phyloP scores from a whole-genome alignment of 768 basidiomycete species.

The Pulveroboletus sp. region DNA sequence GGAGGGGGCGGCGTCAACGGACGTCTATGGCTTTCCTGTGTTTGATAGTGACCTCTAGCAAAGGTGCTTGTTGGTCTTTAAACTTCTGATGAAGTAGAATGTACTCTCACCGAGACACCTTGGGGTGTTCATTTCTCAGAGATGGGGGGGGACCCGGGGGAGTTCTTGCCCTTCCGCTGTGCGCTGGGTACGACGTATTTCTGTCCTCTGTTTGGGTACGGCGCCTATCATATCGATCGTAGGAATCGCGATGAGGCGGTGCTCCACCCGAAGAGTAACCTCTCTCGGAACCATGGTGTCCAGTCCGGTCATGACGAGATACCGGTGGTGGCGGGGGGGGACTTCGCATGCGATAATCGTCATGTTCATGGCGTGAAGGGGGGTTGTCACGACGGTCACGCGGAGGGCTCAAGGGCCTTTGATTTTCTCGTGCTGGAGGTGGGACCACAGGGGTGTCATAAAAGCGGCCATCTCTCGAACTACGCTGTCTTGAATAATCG shows the following conservation, averaged over 20 bases:
- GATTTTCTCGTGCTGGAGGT: constrained; percentile 47
- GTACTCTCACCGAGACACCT: constrained; percentile 49
- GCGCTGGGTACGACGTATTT: constrained; percentile 39
- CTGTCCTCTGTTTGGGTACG: constrained; percentile 39
- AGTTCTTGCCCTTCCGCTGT: constrained; percentile 46
- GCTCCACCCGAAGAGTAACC: constrained; percentile 46
- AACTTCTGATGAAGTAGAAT: neutral
- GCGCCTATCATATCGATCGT: constrained; percentile 61
- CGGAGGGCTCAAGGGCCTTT: too few species aligned
- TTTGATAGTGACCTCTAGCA: constrained; percentile 14
- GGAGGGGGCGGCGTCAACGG: constrained; percentile 51
- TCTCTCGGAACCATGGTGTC: constrained; percentile 29
- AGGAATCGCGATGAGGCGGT: constrained; percentile 40
- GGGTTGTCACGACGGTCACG: constrained; percentile 64
- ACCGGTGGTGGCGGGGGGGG: constrained; percentile 40
- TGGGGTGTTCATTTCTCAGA: constrained; percentile 59
- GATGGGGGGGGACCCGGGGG: constrained; percentile 55
- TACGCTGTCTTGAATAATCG: constrained; percentile 46
- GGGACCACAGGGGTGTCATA: constrained; percentile 44
- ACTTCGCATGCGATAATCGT: constrained; percentile 63
- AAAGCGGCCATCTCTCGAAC: constrained; percentile 51
- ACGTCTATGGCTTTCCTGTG: constrained; percentile 41
- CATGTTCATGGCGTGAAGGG: constrained; percentile 55
- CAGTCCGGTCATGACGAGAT: constrained; percentile 52
- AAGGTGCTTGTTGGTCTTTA: neutral